Evolutionary conservation across 768 basidiomycete species (phyloP), one percentile per base, ranked within the genome.

Genomic region (Boletus reticuloceps): DNA sequence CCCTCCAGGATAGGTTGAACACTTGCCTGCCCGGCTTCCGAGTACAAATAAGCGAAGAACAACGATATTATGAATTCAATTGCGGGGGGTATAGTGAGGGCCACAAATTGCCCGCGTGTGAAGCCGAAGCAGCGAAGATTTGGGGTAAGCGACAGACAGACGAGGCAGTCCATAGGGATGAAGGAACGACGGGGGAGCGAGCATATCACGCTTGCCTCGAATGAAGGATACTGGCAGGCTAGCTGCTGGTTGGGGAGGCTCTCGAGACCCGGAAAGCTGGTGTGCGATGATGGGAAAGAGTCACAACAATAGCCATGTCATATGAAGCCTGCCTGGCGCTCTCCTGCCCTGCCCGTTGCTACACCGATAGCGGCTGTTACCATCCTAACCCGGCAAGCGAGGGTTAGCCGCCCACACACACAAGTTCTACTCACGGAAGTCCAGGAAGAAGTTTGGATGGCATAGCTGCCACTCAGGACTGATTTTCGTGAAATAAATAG

Each of bases 101-200:
- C 61, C 36, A 72, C 68, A 51, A 74, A 77, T 70, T 90, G 71
- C 25, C 73, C 60, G 46, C 55, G 63, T 49, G 76, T 73, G 54
- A 87, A 76, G 42, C 78, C 75, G 58, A 79, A 69, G 67, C 89
- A 92, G 56, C 89, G 89, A 58, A 92, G 81, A 58, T 83, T 87
- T 39, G 86, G 72, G 54, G 84, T 81, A 37, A 81, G 73, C 31
- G 90, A 91, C 58, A 91, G 74, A 71, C 89, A 92, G 64, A 83
- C 38, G 55, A 79, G 77, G 73, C 72, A 74, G 56, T 41, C 60
- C 64, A 62, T 67, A 37, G 38, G 42, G 54, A 45, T 36, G 17
- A 58, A 56, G 3, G 57, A 47, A 44, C 25, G 53, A 64, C 53
- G 54, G 47, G 48, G 68, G 60, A 63, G 63, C 46, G 64, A 54